Conservation (phyloP, 805 yeast genomes). For the Pichia ethanolica region DNA sequence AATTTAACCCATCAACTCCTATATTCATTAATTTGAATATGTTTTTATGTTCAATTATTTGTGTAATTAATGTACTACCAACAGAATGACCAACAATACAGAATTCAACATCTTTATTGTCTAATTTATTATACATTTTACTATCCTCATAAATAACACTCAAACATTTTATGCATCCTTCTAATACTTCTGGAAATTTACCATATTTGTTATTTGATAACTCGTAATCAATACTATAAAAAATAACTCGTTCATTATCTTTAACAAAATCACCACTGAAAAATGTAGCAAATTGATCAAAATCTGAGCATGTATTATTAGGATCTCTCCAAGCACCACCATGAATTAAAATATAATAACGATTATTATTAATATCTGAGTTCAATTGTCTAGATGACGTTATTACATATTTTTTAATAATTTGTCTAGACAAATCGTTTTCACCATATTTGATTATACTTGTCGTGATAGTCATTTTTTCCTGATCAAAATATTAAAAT, state of each 20-base stretch:
- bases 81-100: conserved; percentile 68
- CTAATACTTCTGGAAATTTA: conserved; percentile 40
- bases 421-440: conserved; percentile 3
- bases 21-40: not conserved
- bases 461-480: not conserved
- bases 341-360: conserved; percentile 42
- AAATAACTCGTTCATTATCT: not conserved
- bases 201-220: conserved; percentile 45
- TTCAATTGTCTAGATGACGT: too few species aligned
- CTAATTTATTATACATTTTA: too few species aligned
- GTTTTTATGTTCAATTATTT: conserved; percentile 30
- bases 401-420: conserved; percentile 5
- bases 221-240: conserved; percentile 53
- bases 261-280: conserved; percentile 7
- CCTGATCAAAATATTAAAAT: too few species aligned
- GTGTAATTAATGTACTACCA: conserved; percentile 64
- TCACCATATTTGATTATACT: conserved; percentile 3
- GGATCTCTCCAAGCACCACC: conserved; percentile 91
- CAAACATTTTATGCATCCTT: too few species aligned
- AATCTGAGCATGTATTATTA: conserved; percentile 51
- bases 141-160: too few species aligned
- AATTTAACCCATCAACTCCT: not conserved
- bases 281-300: conserved; percentile 22
- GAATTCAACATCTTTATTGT: conserved; percentile 7
- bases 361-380: not conserved